phyloP scores from a whole-genome alignment of 495 filamentous ascomycete genomes.

The Clohesyomyces aquaticus region DNA sequence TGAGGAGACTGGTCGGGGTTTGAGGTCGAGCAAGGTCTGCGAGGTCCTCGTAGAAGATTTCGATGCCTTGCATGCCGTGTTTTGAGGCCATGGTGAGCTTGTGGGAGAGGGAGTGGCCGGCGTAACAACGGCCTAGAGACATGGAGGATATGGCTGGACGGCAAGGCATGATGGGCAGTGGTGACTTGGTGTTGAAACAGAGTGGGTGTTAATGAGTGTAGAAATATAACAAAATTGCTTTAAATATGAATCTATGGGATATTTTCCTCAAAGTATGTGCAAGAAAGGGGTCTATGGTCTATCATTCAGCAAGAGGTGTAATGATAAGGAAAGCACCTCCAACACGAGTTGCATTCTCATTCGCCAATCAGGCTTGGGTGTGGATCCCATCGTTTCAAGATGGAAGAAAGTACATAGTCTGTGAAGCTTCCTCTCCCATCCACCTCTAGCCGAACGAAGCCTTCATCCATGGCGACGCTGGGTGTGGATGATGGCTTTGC shows the following conservation, averaged over 20 bases:
- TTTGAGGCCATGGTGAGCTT: conserved; percentile 69
- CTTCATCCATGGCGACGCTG: conserved; percentile 4
- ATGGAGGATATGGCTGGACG: conserved; percentile 59
- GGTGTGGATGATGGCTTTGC: neutral
- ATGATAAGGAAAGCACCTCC: neutral
- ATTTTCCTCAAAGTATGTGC: neutral
- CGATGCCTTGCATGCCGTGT: conserved; percentile 71
- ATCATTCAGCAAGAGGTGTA: neutral
- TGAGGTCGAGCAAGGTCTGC: conserved; percentile 57
- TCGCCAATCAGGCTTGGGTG: neutral
- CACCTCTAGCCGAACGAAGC: neutral
- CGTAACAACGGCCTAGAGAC: conserved; percentile 67
- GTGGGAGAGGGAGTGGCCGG: conserved; percentile 61
- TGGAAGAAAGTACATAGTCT: conserved; percentile 5
- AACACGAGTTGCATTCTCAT: neutral
- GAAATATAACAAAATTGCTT: neutral
- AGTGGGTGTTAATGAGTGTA: neutral
- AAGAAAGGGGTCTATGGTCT: neutral
- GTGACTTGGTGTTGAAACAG: neutral
- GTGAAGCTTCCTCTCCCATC: neutral
- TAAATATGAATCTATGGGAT: neutral
- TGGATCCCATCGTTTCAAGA: neutral
- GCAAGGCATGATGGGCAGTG: conserved; percentile 41
- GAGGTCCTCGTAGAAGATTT: conserved; percentile 82
- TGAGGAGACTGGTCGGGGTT: conserved; percentile 44